Conservation (phyloP, 2,329 filamentous ascomycete species). For the Teratosphaeria viscida region DNA sequence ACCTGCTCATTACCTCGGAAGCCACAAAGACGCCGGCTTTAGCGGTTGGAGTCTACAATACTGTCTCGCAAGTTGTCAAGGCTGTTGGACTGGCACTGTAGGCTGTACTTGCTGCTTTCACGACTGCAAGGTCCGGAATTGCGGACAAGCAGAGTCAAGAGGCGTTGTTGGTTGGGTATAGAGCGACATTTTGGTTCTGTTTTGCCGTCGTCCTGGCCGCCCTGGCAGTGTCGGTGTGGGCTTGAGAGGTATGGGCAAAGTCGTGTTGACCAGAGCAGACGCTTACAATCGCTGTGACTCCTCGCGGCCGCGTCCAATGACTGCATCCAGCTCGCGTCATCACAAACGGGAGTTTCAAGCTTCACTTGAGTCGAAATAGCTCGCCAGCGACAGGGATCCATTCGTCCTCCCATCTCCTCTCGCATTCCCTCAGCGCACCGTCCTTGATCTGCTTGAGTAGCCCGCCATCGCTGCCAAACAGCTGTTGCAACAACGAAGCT, state of each 20-base stretch:
- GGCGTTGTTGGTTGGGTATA: slow-evolving; percentile 32
- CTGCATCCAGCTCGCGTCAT: neutral
- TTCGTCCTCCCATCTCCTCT: slow-evolving; percentile 77
- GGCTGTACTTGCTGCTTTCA: slow-evolving; percentile 27
- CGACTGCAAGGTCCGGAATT: slow-evolving; percentile 12
- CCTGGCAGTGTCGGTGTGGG: slow-evolving; percentile 26
- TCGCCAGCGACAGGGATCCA: slow-evolving; percentile 76
- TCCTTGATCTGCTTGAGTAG: slow-evolving; percentile 56
- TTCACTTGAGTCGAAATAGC: neutral
- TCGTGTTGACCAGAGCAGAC: slow-evolving; percentile 14
- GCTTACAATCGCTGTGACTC: neutral
- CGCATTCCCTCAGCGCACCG: slow-evolving; percentile 68
- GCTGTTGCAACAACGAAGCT: slow-evolving; percentile 47
- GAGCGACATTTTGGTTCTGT: slow-evolving; percentile 33
- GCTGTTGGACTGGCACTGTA: slow-evolving; percentile 29
- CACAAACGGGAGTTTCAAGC: neutral
- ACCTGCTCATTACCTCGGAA: slow-evolving; percentile 32
- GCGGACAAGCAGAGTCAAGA: slow-evolving; percentile 22
- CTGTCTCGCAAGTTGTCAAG: slow-evolving; percentile 33
- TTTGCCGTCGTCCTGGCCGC: slow-evolving; percentile 28
- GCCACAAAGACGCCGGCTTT: slow-evolving; percentile 35
- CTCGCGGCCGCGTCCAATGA: neutral
- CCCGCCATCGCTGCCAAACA: slow-evolving; percentile 47
- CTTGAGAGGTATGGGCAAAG: slow-evolving; percentile 35
- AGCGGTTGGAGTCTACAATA: slow-evolving; percentile 38